Conservation (phyloP, 768 basidiomycete genomes). For the Boletus vermiculosoides region DNA sequence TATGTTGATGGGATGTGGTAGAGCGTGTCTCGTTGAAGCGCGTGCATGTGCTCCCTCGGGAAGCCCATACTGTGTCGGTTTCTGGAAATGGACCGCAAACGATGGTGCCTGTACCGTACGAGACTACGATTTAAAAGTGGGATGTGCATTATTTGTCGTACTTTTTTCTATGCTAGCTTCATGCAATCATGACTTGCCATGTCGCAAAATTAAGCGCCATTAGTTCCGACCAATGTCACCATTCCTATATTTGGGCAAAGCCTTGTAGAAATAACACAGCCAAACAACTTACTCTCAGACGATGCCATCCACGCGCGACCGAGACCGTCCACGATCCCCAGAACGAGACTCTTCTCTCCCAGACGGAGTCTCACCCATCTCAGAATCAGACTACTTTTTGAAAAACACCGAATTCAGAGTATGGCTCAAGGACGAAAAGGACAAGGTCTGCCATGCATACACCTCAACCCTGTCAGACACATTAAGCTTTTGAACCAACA, state of each 20-base stretch:
- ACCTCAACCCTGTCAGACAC: neutral
- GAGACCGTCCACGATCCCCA: conserved; percentile 42
- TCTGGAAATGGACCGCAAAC: conserved; percentile 85
- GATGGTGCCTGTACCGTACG: conserved; percentile 89
- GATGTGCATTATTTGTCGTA: conserved; percentile 6
- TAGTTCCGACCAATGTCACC: too few species aligned
- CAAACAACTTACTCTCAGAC: conserved; percentile 5
- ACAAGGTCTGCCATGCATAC: conserved; percentile 43
- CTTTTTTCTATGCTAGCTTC: conserved; percentile 19
- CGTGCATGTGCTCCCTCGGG: conserved; percentile 78
- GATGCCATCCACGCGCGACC: conserved; percentile 11
- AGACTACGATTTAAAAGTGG: conserved; percentile 83
- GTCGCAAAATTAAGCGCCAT: neutral
- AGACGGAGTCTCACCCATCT: conserved; percentile 57
- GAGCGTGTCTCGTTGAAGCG: conserved; percentile 86
- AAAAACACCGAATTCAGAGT: conserved; percentile 78
- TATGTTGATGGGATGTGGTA: conserved; percentile 25
- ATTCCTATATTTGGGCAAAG: neutral
- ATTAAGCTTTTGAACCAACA: neutral
- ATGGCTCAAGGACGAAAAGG: conserved; percentile 79
- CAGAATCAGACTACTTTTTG: conserved; percentile 84
- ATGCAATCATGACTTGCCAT: conserved; percentile 22
- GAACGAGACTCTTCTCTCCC: conserved; percentile 49
- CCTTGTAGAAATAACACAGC: conserved; percentile 7
- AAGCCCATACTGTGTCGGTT: conserved; percentile 70